These are phyloP conservation scores for Staphylotrichum tortipilum DNA, from an alignment of 495 filamentous ascomycete genomes.

Conservation along the genomic window DNA sequence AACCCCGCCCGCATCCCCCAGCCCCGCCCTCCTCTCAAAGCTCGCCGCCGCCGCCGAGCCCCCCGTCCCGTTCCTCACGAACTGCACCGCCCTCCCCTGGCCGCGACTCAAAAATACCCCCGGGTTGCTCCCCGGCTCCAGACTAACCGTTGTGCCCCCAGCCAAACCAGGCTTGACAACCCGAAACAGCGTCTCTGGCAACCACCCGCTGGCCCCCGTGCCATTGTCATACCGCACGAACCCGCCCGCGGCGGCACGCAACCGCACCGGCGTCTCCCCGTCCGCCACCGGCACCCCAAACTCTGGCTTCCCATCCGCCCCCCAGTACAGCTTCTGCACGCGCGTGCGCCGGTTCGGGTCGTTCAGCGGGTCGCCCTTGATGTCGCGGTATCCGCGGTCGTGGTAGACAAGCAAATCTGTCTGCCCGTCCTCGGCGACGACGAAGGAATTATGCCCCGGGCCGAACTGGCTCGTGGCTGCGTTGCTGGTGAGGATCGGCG, in stretches of 20 bases:
- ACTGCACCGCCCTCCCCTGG: slow-evolving; percentile 3
- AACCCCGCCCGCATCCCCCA: slow-evolving; percentile 7
- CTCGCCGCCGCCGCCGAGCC: slow-evolving; percentile 14
- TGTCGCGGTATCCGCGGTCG: slow-evolving; percentile 33
- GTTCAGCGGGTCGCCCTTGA: slow-evolving; percentile 23
- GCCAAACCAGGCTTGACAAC: slow-evolving; percentile 13
- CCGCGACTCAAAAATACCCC: slow-evolving; percentile 12
- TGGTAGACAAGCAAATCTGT: slow-evolving; percentile 46
- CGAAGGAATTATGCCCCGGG: slow-evolving; percentile 47
- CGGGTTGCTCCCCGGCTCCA: slow-evolving; percentile 18
- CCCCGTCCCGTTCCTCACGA: slow-evolving; percentile 1
- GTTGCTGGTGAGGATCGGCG: slow-evolving; percentile 20
- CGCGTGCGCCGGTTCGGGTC: slow-evolving; percentile 44
- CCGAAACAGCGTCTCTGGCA: slow-evolving; percentile 15
- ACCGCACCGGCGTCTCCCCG: slow-evolving; percentile 13
- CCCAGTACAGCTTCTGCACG: slow-evolving; percentile 38
- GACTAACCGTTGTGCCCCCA: slow-evolving; percentile 11
- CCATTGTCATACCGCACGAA: slow-evolving; percentile 2
- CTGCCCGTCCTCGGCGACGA: slow-evolving; percentile 38
- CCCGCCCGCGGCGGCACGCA: neutral
- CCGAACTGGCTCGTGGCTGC: slow-evolving; percentile 44
- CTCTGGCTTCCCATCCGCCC: slow-evolving; percentile 38
- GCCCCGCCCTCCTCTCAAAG: slow-evolving; percentile 9
- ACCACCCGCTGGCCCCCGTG: neutral
- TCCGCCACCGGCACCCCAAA: slow-evolving; percentile 32